A percentile compares a stretch with the other conserved stretches of the same genome.
These are phyloP conservation scores for Cadophora sp. DNA, from an alignment of 2,329 filamentous ascomycete species.

Conservation along the genomic window DNA sequence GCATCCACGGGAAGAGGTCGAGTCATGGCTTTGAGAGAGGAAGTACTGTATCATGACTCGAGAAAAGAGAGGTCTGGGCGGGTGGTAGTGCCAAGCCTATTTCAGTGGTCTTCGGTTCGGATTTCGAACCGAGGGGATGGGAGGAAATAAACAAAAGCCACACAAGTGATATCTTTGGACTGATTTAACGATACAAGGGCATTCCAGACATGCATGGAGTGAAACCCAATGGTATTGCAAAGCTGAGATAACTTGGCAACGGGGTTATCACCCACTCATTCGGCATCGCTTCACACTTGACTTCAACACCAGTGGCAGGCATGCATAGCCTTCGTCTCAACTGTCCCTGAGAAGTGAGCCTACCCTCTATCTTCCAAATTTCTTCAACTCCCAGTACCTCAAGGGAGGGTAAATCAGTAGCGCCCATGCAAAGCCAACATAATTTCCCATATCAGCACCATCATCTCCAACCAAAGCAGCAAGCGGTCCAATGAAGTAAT, in stretches of 20 bases:
- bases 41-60: neutral
- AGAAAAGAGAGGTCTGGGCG: neutral
- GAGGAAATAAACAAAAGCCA: too few species aligned
- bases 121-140: too few species aligned
- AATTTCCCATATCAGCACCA: constrained; percentile 44
- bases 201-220: too few species aligned
- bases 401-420: constrained; percentile 59
- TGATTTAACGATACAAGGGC: too few species aligned
- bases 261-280: too few species aligned
- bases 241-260: too few species aligned
- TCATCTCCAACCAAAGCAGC: constrained; percentile 60
- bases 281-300: too few species aligned
- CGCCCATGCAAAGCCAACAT: constrained; percentile 65
- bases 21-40: neutral
- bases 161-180: too few species aligned
- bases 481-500: constrained; percentile 69
- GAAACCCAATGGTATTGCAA: too few species aligned
- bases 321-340: too few species aligned
- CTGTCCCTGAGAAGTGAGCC: neutral
- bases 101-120: neutral
- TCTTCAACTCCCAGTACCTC: constrained; percentile 45
- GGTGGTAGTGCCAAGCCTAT: neutral
- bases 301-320: too few species aligned
- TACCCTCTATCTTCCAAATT: constrained; percentile 40
- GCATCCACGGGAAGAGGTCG: neutral